A percentile compares a stretch with the other conserved stretches of the same genome.
These are phyloP conservation scores for Austropuccinia psidii DNA, from an alignment of 1,284 basidiomycete species.

Conservation along the genomic window DNA sequence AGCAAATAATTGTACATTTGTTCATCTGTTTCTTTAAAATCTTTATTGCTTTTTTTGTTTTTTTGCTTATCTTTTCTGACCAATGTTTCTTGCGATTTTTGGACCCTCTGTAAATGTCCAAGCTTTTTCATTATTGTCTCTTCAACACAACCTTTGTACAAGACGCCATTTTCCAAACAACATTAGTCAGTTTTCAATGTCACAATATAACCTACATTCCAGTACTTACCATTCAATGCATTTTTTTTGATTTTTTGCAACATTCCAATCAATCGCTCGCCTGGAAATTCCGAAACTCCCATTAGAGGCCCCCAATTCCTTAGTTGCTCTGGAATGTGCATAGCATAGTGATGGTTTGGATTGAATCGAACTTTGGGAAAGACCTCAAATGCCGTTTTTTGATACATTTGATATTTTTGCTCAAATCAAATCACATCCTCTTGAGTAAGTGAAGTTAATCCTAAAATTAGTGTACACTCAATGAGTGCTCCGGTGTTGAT, in stretches of 20 bases:
- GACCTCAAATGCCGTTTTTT: not conserved
- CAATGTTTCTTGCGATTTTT: too few species aligned
- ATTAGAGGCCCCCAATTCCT: constrained; percentile 37
- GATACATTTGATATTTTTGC: constrained; percentile 17
- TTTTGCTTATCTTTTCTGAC: too few species aligned
- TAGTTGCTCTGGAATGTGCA: constrained; percentile 35
- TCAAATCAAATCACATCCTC: constrained; percentile 7
- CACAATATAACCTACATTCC: too few species aligned
- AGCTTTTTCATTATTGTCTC: too few species aligned
- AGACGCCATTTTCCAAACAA: too few species aligned
- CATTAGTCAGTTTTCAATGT: too few species aligned
- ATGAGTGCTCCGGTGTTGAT: constrained; percentile 34
- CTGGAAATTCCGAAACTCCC: constrained; percentile 37
- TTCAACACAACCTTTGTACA: too few species aligned
- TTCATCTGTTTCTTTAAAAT: too few species aligned
- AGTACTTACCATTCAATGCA: too few species aligned
- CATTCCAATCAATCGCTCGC: constrained; percentile 32
- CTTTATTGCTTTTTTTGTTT: too few species aligned
- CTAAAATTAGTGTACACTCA: constrained; percentile 34
- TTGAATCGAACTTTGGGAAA: constrained; percentile 1
- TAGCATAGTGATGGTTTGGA: constrained; percentile 38
- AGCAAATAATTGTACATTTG: too few species aligned
- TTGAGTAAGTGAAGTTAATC: constrained; percentile 4
- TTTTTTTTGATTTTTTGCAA: constrained; percentile 38
- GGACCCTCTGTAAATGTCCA: too few species aligned